Conservation (phyloP, 306 rosid species). For the Begonia fuchsioides region DNA sequence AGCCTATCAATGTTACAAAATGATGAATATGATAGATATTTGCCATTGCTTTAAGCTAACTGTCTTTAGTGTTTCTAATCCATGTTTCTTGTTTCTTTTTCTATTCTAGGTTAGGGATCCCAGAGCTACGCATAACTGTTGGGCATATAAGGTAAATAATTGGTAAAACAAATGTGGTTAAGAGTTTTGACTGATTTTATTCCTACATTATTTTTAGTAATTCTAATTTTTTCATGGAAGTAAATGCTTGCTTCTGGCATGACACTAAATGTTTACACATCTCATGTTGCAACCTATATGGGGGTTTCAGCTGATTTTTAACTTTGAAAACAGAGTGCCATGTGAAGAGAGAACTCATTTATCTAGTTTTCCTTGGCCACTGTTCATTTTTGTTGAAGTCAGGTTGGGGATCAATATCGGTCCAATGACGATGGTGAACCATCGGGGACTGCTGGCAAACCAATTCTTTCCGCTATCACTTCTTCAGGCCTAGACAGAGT, state of each 20-base stretch:
- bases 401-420: constrained; percentile 88
- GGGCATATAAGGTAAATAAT: constrained; percentile 71
- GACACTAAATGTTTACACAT: too few relatives aligned
- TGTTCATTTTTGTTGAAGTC: constrained; percentile 1
- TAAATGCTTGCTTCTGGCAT: too few relatives aligned
- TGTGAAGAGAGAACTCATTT: neutral
- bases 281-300: too few relatives aligned
- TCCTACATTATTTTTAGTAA: too few relatives aligned
- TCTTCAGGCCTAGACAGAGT: constrained; percentile 89
- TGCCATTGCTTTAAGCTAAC: too few relatives aligned
- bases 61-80: neutral
- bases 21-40: too few relatives aligned
- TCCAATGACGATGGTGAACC: constrained; percentile 95
- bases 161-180: neutral
- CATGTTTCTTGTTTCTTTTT: neutral
- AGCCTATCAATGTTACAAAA: too few relatives aligned
- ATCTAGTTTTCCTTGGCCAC: neutral
- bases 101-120: constrained; percentile 54
- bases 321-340: neutral
- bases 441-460: constrained; percentile 93
- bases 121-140: constrained; percentile 80
- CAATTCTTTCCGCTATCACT: constrained; percentile 66
- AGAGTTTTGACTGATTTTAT: neutral
- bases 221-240: too few relatives aligned
- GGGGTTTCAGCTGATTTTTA: too few relatives aligned